Conservation (phyloP, 208 protist genomes). For the Trypanosoma cruzi region DNA sequence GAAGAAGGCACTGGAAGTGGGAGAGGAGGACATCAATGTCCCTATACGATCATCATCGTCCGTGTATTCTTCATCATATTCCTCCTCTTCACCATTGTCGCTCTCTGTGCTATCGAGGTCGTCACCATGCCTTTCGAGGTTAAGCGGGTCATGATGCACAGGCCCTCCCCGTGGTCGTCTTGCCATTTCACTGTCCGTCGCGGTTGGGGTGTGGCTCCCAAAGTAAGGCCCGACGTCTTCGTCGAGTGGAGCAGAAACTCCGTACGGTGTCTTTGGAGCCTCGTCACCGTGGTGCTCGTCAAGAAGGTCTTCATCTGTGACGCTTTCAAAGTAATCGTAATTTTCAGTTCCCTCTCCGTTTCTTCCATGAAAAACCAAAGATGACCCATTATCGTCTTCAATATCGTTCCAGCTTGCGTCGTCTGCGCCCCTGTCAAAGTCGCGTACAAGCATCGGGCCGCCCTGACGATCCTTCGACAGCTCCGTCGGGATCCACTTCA, state of each 20-base stretch:
- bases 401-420: constrained; percentile 49
- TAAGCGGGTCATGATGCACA: constrained; percentile 23
- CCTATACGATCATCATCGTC: constrained; percentile 16
- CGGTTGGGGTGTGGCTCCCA: neutral
- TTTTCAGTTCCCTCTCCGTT: constrained; percentile 13
- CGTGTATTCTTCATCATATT: constrained; percentile 19
- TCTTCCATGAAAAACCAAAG: constrained; percentile 38
- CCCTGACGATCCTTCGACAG: neutral
- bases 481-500: constrained; percentile 28
- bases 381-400: constrained; percentile 34
- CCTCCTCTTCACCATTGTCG: constrained; percentile 8
- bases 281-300: constrained; percentile 13
- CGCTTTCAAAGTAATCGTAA: constrained; percentile 55
- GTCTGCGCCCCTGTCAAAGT: constrained; percentile 11
- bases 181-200: neutral
- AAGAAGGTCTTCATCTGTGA: constrained; percentile 48
- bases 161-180: constrained; percentile 11
- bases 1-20: constrained; percentile 19
- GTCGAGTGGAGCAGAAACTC: constrained; percentile 25
- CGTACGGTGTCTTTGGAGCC: constrained; percentile 16
- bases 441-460: constrained; percentile 15
- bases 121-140: constrained; percentile 22
- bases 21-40: constrained; percentile 23
- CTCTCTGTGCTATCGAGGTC: neutral
- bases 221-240: constrained; percentile 25